Percentiles rank a stretch among this genome's conserved stretches.
Evolutionary conservation across 179 eudicot genomes (phyloP).

Genomic region (Corrigiola litoralis): DNA sequence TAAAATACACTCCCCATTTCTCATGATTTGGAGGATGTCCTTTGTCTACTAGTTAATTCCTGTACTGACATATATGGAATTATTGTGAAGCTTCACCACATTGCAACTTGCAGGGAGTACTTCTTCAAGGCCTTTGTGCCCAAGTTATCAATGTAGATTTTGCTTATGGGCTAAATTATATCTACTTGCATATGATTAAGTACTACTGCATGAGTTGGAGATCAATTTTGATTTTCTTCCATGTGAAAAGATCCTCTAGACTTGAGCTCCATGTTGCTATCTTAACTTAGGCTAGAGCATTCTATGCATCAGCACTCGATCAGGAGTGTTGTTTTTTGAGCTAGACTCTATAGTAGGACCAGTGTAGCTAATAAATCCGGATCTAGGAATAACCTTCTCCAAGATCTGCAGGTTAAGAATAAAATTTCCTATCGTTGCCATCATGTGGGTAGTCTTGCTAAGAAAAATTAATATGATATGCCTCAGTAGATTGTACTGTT

Average conservation of each 20-base stretch:
- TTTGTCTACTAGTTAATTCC: background rate
- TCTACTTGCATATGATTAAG: background rate
- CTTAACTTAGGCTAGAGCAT: background rate
- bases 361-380: too few species aligned
- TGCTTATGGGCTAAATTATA: constrained; percentile 13
- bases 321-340: too few species aligned
- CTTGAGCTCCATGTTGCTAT: constrained; percentile 12
- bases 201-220: background rate
- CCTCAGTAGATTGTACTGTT: too few species aligned
- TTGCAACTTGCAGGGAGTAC: background rate
- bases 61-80: background rate
- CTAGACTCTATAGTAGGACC: too few species aligned
- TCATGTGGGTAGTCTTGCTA: too few species aligned
- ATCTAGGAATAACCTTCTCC: too few species aligned
- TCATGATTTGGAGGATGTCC: background rate
- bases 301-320: background rate
- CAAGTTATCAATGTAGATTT: background rate
- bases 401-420: too few species aligned
- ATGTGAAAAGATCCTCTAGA: constrained; percentile 18
- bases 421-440: too few species aligned
- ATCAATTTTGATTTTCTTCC: background rate
- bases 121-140: too few species aligned
- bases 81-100: background rate
- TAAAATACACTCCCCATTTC: background rate
- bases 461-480: too few species aligned